Evolutionary conservation across 306 rosid genomes (phyloP).

Genomic region (Quercus glauca): DNA sequence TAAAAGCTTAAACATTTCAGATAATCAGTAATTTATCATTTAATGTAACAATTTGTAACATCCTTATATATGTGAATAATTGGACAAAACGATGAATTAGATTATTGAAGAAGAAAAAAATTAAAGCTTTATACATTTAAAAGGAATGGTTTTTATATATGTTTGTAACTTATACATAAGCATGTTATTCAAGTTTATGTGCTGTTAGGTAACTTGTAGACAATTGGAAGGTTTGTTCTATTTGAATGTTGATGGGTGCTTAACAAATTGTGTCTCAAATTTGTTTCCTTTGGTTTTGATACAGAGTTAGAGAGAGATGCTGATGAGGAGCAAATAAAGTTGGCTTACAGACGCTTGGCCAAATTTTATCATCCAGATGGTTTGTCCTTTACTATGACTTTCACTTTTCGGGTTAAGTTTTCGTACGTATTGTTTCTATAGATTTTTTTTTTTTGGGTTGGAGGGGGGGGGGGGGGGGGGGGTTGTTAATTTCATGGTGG

Average conservation of each 20-base stretch:
- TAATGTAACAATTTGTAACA: background rate
- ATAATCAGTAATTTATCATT: too few relatives aligned
- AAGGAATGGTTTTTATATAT: background rate
- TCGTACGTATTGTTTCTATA: background rate
- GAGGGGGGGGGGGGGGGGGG: too few relatives aligned
- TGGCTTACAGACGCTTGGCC: slow-evolving; percentile 86
- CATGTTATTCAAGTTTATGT: background rate
- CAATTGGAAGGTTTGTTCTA: background rate
- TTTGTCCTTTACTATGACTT: slow-evolving; percentile 33
- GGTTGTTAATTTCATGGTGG: background rate
- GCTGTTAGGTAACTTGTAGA: background rate
- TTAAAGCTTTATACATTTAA: background rate
- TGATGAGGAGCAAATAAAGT: slow-evolving; percentile 82
- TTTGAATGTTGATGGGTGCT: background rate
- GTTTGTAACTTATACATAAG: background rate
- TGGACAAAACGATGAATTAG: background rate
- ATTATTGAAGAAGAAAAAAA: background rate
- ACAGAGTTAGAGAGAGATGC: slow-evolving; percentile 83
- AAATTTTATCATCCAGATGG: slow-evolving; percentile 98
- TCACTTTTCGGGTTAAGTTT: background rate
- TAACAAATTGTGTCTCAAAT: background rate
- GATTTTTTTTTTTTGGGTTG: background rate
- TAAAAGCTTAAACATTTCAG: too few relatives aligned
- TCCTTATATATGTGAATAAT: background rate
- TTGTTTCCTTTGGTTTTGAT: slow-evolving; percentile 9